Evolutionary conservation across 2,329 filamentous ascomycete genomes (phyloP).

Genomic region (Torrubiellomyces zombiae): DNA sequence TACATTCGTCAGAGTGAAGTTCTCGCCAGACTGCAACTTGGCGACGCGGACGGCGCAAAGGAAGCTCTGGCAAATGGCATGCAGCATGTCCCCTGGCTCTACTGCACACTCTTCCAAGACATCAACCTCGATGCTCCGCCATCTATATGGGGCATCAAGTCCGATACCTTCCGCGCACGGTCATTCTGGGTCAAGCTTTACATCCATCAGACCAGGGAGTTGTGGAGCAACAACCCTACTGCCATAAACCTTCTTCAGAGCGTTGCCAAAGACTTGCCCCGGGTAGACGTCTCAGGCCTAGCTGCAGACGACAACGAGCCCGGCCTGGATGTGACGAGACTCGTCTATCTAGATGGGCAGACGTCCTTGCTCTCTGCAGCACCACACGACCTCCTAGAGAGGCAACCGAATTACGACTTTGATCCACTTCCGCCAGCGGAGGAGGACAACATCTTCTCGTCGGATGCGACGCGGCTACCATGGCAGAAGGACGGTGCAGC

Average conservation of each 20-base stretch:
- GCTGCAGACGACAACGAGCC: conserved; percentile 21
- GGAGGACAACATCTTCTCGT: conserved; percentile 33
- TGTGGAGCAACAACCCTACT: conserved; percentile 75
- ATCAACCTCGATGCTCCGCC: conserved; percentile 64
- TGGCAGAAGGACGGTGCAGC: conserved; percentile 18
- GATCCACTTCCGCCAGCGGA: conserved; percentile 64
- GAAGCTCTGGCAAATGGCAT: conserved; percentile 51
- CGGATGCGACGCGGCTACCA: conserved; percentile 22
- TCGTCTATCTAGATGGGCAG: conserved; percentile 63
- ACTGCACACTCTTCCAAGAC: conserved; percentile 62
- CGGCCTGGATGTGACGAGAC: conserved; percentile 45
- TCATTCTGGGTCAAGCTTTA: conserved; percentile 63
- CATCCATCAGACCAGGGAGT: conserved; percentile 55
- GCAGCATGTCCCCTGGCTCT: conserved; percentile 66
- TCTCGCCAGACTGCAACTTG: conserved; percentile 58
- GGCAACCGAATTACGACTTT: conserved; percentile 54
- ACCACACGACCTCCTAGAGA: conserved; percentile 45
- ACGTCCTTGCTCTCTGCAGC: conserved; percentile 54
- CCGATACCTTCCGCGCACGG: conserved; percentile 40
- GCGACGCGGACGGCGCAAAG: conserved; percentile 48
- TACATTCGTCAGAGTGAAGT: conserved; percentile 65
- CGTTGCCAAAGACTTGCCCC: conserved; percentile 39
- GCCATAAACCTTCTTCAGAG: conserved; percentile 52
- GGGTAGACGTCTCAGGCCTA: conserved; percentile 22
- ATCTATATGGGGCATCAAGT: conserved; percentile 63